Evolutionary conservation across 202 grass and related monocot genomes (phyloP), one percentile per base, ranked within the genome.

Genomic region (Zizania palustris): DNA sequence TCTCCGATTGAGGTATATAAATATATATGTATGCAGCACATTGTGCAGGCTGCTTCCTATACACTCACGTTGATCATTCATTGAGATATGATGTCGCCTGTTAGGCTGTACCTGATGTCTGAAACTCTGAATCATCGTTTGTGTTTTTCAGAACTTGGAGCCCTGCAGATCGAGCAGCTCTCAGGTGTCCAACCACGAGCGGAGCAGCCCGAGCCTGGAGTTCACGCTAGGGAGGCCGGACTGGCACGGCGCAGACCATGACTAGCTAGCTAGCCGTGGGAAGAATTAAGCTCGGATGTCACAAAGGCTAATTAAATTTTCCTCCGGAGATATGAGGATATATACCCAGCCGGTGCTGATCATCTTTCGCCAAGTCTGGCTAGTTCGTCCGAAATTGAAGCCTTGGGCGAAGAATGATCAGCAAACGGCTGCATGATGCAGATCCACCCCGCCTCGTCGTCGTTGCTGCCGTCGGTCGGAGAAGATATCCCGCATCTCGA

Each of bases 201-300:
- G 85, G 69, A 97, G 87, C 73, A 93, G 78, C 77, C 93, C 88
- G 4, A 97, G 93, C 83, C 82, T 97, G 11, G 93, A 97, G 90
- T 97, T 97, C 88, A 97, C 93, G 16, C 84, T 97, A 57, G 93
- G 93, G 54, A 85, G 93, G 65, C 90, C 93, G 20, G 90, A 97
- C 64, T 93, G 88, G 90, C 79, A 93, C 16, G 84, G 90, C 4
- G 65, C 63, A 0, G 90, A 97, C n/a, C 88, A 87, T 77, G 88
- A 93, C 63, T 91, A 77, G 80, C 48, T 61, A 82, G 69, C 63
- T 3, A 44, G 5, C 41, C 22, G 3, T 44, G 3, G 9, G 42
- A 45, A 4, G 48, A 16, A 9, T 13, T 37, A 56, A 51, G 14
- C 44, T 81, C 43, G 67, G 67, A 8, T 61, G 35, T 35, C 50